Base-by-base conservation (phyloP, 306 rosid genomes). In the Carpinus viminea region DNA sequence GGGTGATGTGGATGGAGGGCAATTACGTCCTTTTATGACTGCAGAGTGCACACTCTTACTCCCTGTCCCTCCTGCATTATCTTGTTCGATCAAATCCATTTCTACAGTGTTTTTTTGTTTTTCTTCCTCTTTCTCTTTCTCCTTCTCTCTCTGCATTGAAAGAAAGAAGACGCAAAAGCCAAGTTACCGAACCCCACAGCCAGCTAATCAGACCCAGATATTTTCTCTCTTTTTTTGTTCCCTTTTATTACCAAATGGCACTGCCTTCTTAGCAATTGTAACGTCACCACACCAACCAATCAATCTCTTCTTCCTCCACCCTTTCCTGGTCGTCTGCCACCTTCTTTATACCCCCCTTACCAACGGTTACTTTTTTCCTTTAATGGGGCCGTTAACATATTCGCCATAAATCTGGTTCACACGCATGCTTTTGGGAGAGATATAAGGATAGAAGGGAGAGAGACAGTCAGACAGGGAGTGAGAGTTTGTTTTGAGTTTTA, bases 301-400 rank as follows among this genome's bases (percentile, higher is more conserved):
- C 59, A 52, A 26, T 57, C 43, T 59, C 11, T 57, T 26, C 46
- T 57, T 26, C 46, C 5, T 69, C 10, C 45, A 7, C 12, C 11
- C 65, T 18, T 15, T 51, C 26, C 6, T 31, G 69, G 3, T 45
- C 41, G 54, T n/a, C 78, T 20, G 24, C 34, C 7, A 20, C 28
- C 64, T 64, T 21, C 57, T 6, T 24, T 48, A 64, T 61, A 45
- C n/a, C 11, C 59, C 48, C 9, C 17, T 34, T 46, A 47, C n/a
- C 20, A 83, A 75, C 83, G 75, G 86, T 83, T 83, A 70, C 83
- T 57, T 47, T 62, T 47, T n/a, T 41, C 3, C 17, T 73, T 77
- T 13, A 72, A 50, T 41, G 76, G 18, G 18, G 53, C 48, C 64
- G 68, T 5, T 76, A 61, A 13, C 43, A 34, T 34, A 16, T 9